Base-by-base conservation (phyloP, 1,284 basidiomycete genomes). In the Xanthoconium separans region DNA sequence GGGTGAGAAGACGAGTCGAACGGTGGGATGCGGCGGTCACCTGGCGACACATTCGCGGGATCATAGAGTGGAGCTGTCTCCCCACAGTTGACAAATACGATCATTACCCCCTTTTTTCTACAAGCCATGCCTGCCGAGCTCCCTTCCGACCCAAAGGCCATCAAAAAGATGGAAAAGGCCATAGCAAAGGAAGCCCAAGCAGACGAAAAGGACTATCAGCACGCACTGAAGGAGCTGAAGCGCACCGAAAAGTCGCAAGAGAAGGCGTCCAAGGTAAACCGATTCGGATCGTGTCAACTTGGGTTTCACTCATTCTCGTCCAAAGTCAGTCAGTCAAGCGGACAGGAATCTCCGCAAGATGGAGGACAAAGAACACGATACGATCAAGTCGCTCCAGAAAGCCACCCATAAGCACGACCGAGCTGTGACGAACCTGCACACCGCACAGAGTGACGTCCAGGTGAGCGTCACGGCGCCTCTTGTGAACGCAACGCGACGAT, bases 361-460 rank as follows among this genome's bases (percentile, higher is more conserved):
- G 46, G 73, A 77, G 54, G 73, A 75, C 57, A 70, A 74, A 56
- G 81, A 84, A 61, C 72, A 76, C 49, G 71, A 71, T 39, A 69
- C 74, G n/a, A 72, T 74, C 40, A 73, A 74, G 47, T 70, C 70
- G 24, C 64, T 83, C 42, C 75, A 79, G 61, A 74, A 79, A 48
- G 81, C 78, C 6, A 73, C 74, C 13, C 75, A 81, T 51, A 63
- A 71, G 7, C 81, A 84, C 58, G 79, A 84, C 24, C 62, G 71
- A 15, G 79, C 80, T 10, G 56, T 77, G 41, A 64, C 76, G 7
- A 62, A 74, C 43, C 65, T 79, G 45, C 70, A 73, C 43, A 73
- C 67, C 50, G 77, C 79, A 4, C 72, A 77, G 59, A 72, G 74
- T 48, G 74, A 79, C 31, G 63, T 77, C 33, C 67, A 77, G 65